Evolutionary conservation across 805 yeast genomes (phyloP).

Genomic region (Lipomyces yamanashiensis): DNA sequence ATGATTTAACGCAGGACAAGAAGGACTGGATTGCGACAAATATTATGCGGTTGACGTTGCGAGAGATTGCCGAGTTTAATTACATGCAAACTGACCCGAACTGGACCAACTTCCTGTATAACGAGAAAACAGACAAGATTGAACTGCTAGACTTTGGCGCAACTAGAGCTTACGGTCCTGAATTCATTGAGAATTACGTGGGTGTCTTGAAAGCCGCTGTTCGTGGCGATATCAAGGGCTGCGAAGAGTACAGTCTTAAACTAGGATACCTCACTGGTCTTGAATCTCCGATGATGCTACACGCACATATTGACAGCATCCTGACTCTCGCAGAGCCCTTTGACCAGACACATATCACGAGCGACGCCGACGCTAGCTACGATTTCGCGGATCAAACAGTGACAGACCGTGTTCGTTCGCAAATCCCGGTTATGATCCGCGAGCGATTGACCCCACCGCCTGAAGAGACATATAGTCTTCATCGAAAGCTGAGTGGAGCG

Average conservation of each 20-base stretch:
- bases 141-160: constrained; percentile 97
- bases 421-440: constrained; percentile 85
- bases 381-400: constrained; percentile 86
- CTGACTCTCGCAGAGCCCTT: constrained; percentile 93
- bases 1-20: constrained; percentile 66
- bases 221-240: constrained; percentile 63
- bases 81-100: constrained; percentile 99
- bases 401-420: constrained; percentile 87
- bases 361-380: constrained; percentile 57
- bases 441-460: constrained; percentile 97
- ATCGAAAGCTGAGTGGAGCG: constrained; percentile 93
- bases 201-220: constrained; percentile 77
- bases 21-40: constrained; percentile 81
- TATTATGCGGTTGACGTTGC: constrained; percentile 83
- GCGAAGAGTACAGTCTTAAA: constrained; percentile 65
- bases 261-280: constrained; percentile 91
- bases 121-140: constrained; percentile 67
- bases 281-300: constrained; percentile 80
- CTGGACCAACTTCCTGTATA: constrained; percentile 96
- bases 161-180: constrained; percentile 72
- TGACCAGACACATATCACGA: constrained; percentile 44
- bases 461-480: constrained; percentile 96
- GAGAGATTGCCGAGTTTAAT: constrained; percentile 80
- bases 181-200: constrained; percentile 72
- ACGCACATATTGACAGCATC: constrained; percentile 90